Conservation (phyloP, 768 basidiomycete species). For the Pleurotus ostreatus region DNA sequence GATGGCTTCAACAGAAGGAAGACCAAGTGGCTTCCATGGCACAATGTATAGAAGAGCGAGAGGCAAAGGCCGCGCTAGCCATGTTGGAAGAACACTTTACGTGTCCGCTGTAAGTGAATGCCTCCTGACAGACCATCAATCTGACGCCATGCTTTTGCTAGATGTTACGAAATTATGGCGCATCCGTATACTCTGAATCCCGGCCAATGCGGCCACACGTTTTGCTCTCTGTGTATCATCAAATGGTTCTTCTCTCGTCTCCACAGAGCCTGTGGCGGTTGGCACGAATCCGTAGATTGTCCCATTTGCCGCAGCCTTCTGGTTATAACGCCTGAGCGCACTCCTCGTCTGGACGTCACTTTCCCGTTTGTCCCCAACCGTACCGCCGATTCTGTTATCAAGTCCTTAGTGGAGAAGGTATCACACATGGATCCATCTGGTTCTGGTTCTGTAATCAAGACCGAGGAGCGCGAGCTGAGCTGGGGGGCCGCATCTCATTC, state of each 20-base stretch:
- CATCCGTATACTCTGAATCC: slow-evolving; percentile 55
- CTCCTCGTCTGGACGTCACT: slow-evolving; percentile 44
- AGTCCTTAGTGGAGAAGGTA: slow-evolving; percentile 49
- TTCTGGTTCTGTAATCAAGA: slow-evolving; percentile 33
- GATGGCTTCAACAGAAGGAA: slow-evolving; percentile 34
- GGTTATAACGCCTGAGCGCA: slow-evolving; percentile 45
- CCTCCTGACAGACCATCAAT: too few species aligned
- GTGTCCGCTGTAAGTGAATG: slow-evolving; percentile 52
- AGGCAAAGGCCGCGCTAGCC: slow-evolving; percentile 37
- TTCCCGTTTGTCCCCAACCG: slow-evolving; percentile 67
- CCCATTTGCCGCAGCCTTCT: slow-evolving; percentile 60
- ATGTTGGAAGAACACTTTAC: slow-evolving; percentile 61
- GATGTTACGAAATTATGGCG: slow-evolving; percentile 65
- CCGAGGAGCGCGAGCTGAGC: slow-evolving; percentile 31
- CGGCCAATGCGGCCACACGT: slow-evolving; percentile 61
- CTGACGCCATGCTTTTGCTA: slow-evolving; percentile 17
- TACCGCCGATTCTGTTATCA: slow-evolving; percentile 46
- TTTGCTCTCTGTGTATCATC: slow-evolving; percentile 62
- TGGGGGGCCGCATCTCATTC: slow-evolving; percentile 20
- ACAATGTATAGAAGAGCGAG: slow-evolving; percentile 37
- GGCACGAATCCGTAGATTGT: slow-evolving; percentile 67
- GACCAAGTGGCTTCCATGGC: slow-evolving; percentile 35
- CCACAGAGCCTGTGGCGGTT: slow-evolving; percentile 57
- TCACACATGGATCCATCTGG: slow-evolving; percentile 25
- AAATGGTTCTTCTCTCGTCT: slow-evolving; percentile 69